Base-by-base conservation (phyloP, 495 filamentous ascomycete genomes). In the Chaetomium tenue region DNA sequence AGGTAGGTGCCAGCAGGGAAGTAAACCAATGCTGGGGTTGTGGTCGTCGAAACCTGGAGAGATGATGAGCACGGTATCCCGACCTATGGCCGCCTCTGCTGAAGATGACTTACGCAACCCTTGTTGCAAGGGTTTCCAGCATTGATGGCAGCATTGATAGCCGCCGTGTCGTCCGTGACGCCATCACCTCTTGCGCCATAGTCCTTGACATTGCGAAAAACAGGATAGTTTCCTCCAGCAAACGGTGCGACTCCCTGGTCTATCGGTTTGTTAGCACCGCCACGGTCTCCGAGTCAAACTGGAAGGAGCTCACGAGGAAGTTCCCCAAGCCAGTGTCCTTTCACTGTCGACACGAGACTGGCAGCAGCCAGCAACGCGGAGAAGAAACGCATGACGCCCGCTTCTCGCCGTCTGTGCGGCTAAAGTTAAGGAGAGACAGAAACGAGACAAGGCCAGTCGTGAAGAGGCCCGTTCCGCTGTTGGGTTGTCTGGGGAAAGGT, bases 111-210 rank as follows among this genome's bases (percentile, higher is more conserved):
- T 74, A 80, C 79, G 70, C 79, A 85, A n/a, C 87, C 89, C 65
- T 87, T 81, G 47, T 87, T 89, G 70, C 92, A 97, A 16, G 92
- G 91, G 64, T 84, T 83, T 22, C 91, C 89, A 23, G 86, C 84
- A 23, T 84, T 83, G 68, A 96, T 90, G 23, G 93, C 93, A 53
- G 80, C 74, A 68, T 95, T 94, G 77, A 96, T 95, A 0, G 92
- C 91, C 42, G 73, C 86, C 3, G 91, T 93, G 72, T 97, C 92
- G 71, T 97, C 91, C 2, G 90, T 91, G 28, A 70, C 64, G 26
- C 78, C 78, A 66, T 80, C 79, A 61, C 78, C 75, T 77, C 68
- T 80, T 47, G 86, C 86, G 48, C 84, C 86, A 69, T 77, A 86
- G 71, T 86, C 83, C 68, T 81, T 86, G 25, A 87, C 82, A 66